Evolutionary conservation across 768 basidiomycete species (phyloP), one percentile per base, ranked within the genome.

Genomic region (Phylloporus sp.): DNA sequence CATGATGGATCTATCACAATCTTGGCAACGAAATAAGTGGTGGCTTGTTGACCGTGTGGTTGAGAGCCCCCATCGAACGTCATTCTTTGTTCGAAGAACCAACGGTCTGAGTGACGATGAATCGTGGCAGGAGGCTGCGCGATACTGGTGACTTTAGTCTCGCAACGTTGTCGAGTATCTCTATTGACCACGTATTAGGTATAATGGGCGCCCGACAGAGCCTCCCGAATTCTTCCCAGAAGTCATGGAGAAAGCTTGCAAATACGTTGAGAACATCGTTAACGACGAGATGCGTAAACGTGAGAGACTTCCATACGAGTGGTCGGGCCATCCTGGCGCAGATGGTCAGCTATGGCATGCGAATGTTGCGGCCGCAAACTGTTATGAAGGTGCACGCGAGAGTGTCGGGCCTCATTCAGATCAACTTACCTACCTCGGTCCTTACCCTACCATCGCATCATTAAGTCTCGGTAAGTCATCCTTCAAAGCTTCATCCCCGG

Each of bases 361-460:
- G 1, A 91, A 90, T 54, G 88, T 91, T 20, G 89, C 89, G 4
- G 89, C 88, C 1, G 80, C 88, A 3, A 91, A 91, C 55, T 84
- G 88, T 54, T 91, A 91, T 50, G 78, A 83, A 60, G 88, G 88
- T n/a, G 75, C 77, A 29, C 82, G 84, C 59, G 88, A 90, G 63
- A 80, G 81, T 40, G 89, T 91, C 4, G 89, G 90, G 0, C 82
- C 78, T 58, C 90, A 91, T 61, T 82, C 88, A 5, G 89, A 91
- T 62, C 84, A 86, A 44, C 64, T 88, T 44, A 88, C 88, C 1
- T 84, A 85, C 66, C 71, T 91, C 7, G 90, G 89, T 9, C 89
- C 89, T 13, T 89, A 83, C 64, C 82, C 86, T 6, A 90, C 89
- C 1, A 91, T 91, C 54, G 89, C 89, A 9, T 90, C 88, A 10